Evolutionary conservation across 768 basidiomycete species (phyloP).

Genomic region (Sarcodon aspratus): DNA sequence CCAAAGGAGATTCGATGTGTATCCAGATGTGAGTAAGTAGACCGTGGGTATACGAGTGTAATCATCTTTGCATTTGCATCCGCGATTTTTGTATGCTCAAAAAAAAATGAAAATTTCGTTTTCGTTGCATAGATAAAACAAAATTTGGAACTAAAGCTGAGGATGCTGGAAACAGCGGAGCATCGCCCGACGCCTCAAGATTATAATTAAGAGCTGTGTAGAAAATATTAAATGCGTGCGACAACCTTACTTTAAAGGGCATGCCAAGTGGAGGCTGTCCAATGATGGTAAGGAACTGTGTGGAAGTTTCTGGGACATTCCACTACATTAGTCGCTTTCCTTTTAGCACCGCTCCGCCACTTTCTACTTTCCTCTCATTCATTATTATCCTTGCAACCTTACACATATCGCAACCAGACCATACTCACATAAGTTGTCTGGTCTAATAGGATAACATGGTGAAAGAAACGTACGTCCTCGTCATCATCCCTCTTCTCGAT

Average conservation of each 20-base stretch:
- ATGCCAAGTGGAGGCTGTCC: no score
- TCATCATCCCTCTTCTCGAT: conserved; percentile 3
- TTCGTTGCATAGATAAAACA: neutral
- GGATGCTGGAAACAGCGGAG: no score
- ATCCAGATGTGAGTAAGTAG: conserved; percentile 51
- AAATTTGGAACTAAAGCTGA: no score
- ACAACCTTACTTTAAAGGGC: no score
- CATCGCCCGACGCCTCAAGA: no score
- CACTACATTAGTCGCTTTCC: conserved; percentile 16
- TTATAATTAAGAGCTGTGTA: no score
- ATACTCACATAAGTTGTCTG: conserved; percentile 4
- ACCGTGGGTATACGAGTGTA: no score
- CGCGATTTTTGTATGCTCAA: conserved; percentile 2
- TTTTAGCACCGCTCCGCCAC: conserved; percentile 6
- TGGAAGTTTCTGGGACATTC: conserved; percentile 27
- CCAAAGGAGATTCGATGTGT: conserved; percentile 90
- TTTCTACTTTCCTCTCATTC: conserved; percentile 4
- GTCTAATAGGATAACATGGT: conserved; percentile 35
- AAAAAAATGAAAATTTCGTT: neutral
- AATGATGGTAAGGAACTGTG: conserved; percentile 8
- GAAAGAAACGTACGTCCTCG: conserved; percentile 43
- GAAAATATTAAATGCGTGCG: no score
- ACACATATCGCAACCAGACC: conserved; percentile 5
- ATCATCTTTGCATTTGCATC: neutral
- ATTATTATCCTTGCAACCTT: conserved; percentile 6